Evolutionary conservation across 2,329 filamentous ascomycete genomes (phyloP).

Genomic region (Neofusicoccum kwambonambiense): DNA sequence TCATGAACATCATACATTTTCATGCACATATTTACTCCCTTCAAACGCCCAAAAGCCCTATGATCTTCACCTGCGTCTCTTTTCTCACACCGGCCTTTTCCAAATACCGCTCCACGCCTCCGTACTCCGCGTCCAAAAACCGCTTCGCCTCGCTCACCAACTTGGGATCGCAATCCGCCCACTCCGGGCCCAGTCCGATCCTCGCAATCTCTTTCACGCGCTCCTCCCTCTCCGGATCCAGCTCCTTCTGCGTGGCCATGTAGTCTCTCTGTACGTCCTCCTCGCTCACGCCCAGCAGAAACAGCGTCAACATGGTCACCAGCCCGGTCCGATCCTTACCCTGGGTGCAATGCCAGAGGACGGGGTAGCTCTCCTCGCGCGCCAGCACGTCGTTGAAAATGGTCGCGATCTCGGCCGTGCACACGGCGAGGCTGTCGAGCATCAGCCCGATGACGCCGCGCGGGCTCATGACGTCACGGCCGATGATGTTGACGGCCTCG

Average conservation of each 20-base stretch:
- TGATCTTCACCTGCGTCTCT: slow-evolving; percentile 37
- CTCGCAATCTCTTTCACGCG: slow-evolving; percentile 66
- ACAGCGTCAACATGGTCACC: slow-evolving; percentile 64
- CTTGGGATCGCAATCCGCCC: slow-evolving; percentile 35
- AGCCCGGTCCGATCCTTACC: slow-evolving; percentile 84
- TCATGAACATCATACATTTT: neutral
- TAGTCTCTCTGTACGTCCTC: slow-evolving; percentile 71
- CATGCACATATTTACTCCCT: neutral
- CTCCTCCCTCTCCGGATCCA: slow-evolving; percentile 61
- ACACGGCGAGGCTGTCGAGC: slow-evolving; percentile 67
- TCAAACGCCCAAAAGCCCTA: slow-evolving; percentile 27
- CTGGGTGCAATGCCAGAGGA: slow-evolving; percentile 80
- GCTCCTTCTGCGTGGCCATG: slow-evolving; percentile 59
- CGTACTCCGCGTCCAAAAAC: slow-evolving; percentile 63
- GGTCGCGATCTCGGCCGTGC: slow-evolving; percentile 59
- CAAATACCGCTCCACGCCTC: slow-evolving; percentile 66
- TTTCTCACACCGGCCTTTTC: slow-evolving; percentile 54
- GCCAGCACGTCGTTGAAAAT: slow-evolving; percentile 51
- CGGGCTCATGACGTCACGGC: slow-evolving; percentile 67
- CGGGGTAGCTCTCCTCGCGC: slow-evolving; percentile 55
- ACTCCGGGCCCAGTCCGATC: slow-evolving; percentile 68
- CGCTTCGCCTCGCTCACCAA: slow-evolving; percentile 61
- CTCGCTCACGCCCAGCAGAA: slow-evolving; percentile 59
- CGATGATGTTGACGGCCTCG: slow-evolving; percentile 68
- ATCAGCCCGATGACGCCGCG: slow-evolving; percentile 71